These are phyloP conservation scores for Flammula alnicola DNA, from an alignment of 1,284 basidiomycete species.

Conservation along the genomic window DNA sequence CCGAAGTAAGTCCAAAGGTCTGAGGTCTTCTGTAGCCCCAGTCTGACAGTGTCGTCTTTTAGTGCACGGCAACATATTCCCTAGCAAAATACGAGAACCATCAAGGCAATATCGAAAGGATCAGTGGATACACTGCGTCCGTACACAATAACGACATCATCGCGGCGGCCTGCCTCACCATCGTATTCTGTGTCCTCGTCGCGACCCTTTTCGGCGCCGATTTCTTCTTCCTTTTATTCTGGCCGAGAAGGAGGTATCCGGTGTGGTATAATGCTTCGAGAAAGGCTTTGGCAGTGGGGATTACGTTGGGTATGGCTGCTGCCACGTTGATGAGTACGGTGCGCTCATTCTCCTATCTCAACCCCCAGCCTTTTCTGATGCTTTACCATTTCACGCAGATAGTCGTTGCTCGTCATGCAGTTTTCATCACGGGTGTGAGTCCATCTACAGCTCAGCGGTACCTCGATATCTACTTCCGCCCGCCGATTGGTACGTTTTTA, in stretches of 20 bases:
- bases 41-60: not conserved
- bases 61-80: constrained; percentile 39
- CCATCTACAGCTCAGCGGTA: constrained; percentile 19
- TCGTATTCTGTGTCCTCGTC: constrained; percentile 38
- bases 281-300: constrained; percentile 27
- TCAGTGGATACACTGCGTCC: constrained; percentile 19
- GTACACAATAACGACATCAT: constrained; percentile 37
- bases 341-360: constrained; percentile 7
- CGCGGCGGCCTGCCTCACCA: constrained; percentile 32
- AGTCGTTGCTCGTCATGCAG: constrained; percentile 29
- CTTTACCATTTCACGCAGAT: constrained; percentile 23
- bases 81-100: constrained; percentile 37
- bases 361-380: not conserved
- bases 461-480: constrained; percentile 27
- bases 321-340: constrained; percentile 36
- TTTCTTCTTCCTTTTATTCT: constrained; percentile 40
- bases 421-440: constrained; percentile 30
- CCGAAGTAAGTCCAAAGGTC: constrained; percentile 35
- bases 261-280: constrained; percentile 32
- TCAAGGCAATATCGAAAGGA: constrained; percentile 28
- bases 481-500: constrained; percentile 30
- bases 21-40: not conserved
- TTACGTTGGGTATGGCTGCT: constrained; percentile 31
- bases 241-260: constrained; percentile 34
- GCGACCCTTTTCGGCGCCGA: constrained; percentile 40